These are phyloP conservation scores for Wickerhamiella cacticola DNA, from an alignment of 805 yeast genomes.

Conservation along the genomic window DNA sequence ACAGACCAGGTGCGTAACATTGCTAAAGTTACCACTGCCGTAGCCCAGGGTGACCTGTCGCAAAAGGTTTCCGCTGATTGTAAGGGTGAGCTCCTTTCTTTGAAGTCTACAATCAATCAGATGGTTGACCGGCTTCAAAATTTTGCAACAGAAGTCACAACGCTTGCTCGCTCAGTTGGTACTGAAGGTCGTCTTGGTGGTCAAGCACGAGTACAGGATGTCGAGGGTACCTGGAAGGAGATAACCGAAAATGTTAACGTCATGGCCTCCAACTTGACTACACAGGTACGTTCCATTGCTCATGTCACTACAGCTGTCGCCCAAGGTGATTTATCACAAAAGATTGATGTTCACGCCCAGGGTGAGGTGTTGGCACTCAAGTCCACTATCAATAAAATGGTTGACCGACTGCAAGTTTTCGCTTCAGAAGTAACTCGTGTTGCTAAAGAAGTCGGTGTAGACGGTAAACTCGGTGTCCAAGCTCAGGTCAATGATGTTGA, in stretches of 20 bases:
- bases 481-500: constrained; percentile 86
- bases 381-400: constrained; percentile 83
- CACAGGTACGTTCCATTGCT: constrained; percentile 80
- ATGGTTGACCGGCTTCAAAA: constrained; percentile 78
- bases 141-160: constrained; percentile 74
- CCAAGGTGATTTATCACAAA: constrained; percentile 74
- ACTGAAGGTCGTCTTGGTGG: constrained; percentile 84
- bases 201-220: constrained; percentile 68
- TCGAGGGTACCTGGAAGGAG: constrained; percentile 79
- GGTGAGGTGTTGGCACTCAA: constrained; percentile 81
- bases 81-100: constrained; percentile 65
- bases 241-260: constrained; percentile 75
- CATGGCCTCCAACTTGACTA: constrained; percentile 78
- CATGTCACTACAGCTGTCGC: constrained; percentile 89
- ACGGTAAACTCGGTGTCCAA: constrained; percentile 84
- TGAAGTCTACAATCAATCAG: constrained; percentile 74
- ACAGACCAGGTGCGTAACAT: constrained; percentile 82
- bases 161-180: constrained; percentile 79
- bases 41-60: constrained; percentile 69
- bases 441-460: constrained; percentile 86
- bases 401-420: constrained; percentile 75
- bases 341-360: constrained; percentile 80
- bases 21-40: constrained; percentile 81
- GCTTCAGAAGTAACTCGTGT: constrained; percentile 83
- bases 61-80: constrained; percentile 80